Base-by-base conservation (phyloP, 1,284 basidiomycete species). In the Mycosarcoma mackinlayi region DNA sequence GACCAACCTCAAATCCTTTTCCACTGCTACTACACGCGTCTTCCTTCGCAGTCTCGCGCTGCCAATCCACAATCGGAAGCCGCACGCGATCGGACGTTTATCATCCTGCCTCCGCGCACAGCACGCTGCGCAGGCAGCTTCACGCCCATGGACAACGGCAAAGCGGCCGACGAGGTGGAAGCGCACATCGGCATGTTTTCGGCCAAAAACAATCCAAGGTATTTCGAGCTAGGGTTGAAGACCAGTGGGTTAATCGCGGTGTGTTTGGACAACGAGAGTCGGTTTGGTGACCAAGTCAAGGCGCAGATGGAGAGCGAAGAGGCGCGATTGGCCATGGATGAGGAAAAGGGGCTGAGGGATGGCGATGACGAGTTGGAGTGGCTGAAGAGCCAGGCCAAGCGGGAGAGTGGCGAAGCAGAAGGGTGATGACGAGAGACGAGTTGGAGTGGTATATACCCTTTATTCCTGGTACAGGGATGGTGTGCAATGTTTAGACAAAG, bases 131-230 rank as follows among this genome's bases (percentile, higher is more conserved):
- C 71, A 13, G 41, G 30, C 19, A 56, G 62, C 30, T 77, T 77
- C 35, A 61, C 74, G 2, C 58, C 75, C 11, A 64, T 75, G 44
- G 63, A 68, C 54, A 69, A 76, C 23, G 48, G 40, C 16, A 57
- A 60, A 14, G 86, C 90, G 0, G 74, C 85, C 18, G 91, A 95
- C 79, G 93, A 96, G 83, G 85, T 95, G 18, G 86, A 90, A 63
- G 94, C 92, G 11, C 94, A 97, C 79, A 91, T 89, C 41, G 89
- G 89, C 37, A 95, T 97, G 90, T 97, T 97, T 83, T 87, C 88
- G 64, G 87, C 88, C 6, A 87, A 86, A 67, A 89, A 88, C n/a
- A 95, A 95, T 75, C 91, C 94, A 69, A 91, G 91, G 18, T 96
- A 94, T 83, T 94, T 94, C 80, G 88, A 89, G 66, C 85, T 97